Evolutionary conservation across 73 alveolate genomes (phyloP).

Genomic region (Loxodes magnus): DNA sequence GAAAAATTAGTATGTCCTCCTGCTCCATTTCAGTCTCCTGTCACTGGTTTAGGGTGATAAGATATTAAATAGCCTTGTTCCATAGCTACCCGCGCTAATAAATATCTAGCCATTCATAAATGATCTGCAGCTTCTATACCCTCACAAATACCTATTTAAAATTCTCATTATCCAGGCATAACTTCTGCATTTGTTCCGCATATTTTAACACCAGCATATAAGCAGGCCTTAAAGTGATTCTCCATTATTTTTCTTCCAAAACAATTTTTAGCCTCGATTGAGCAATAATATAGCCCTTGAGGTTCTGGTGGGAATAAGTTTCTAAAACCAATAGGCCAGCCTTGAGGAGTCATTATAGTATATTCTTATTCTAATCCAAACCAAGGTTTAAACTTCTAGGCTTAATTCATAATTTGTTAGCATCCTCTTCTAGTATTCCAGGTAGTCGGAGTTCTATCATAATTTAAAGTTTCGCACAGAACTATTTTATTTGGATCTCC

Average conservation of each 20-base stretch:
- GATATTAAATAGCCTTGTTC: conserved; percentile 20
- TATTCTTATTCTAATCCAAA: conserved; percentile 91
- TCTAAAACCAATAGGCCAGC: conserved; percentile 50
- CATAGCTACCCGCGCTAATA: conserved; percentile 32
- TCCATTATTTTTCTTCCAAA: conserved; percentile 81
- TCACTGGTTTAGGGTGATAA: conserved; percentile 32
- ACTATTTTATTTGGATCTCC: conserved; percentile 42
- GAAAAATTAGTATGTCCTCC: conserved; percentile 84
- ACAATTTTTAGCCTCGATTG: conserved; percentile 65
- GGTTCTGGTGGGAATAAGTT: conserved; percentile 65
- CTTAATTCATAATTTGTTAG: conserved; percentile 28
- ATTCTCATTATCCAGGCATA: conserved; percentile 91
- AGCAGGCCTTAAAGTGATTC: conserved; percentile 68
- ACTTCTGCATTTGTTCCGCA: conserved; percentile 88
- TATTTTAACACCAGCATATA: conserved; percentile 64
- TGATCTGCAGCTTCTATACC: conserved; percentile 85
- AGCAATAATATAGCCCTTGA: conserved; percentile 80
- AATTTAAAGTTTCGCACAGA: conserved; percentile 52
- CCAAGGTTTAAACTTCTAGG: conserved; percentile 69
- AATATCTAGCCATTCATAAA: conserved; percentile 69
- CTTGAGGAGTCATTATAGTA: conserved; percentile 15
- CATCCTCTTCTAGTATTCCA: conserved; percentile 46
- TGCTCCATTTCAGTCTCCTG: conserved; percentile 65
- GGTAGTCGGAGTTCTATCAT: conserved; percentile 59
- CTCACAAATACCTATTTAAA: conserved; percentile 78